Evolutionary conservation across 345 rosid species (phyloP).

Genomic region (Salix dunnii): DNA sequence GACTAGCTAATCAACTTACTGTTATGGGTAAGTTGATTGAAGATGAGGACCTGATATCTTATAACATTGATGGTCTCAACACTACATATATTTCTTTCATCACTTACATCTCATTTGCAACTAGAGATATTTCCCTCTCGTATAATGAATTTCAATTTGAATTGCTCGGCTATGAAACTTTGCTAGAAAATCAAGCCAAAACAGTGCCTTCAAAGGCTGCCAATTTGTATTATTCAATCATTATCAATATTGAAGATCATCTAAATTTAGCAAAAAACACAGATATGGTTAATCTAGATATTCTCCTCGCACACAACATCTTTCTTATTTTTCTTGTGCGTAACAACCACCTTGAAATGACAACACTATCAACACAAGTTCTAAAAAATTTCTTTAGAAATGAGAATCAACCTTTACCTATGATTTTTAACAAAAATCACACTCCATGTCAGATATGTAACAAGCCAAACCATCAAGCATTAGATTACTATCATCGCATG

Average conservation of each 20-base stretch:
- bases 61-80: neutral
- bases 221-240: neutral
- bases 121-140: neutral
- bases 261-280: fast-evolving
- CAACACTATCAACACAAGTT: no score
- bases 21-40: neutral
- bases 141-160: neutral
- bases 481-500: neutral
- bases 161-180: neutral
- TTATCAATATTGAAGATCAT: neutral
- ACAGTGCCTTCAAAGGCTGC: fast-evolving
- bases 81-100: no score
- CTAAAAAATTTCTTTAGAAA: no score
- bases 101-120: neutral
- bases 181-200: neutral
- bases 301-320: fast-evolving
- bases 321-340: no score
- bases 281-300: neutral
- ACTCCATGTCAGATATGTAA: no score
- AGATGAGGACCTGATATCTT: no score
- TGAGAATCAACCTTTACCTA: neutral
- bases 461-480: neutral
- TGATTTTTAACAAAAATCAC: fast-evolving
- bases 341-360: neutral
- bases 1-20: neutral